phyloP scores from a whole-genome alignment of 192 early-diverging fungal species.

The Mortierella claussenii region DNA sequence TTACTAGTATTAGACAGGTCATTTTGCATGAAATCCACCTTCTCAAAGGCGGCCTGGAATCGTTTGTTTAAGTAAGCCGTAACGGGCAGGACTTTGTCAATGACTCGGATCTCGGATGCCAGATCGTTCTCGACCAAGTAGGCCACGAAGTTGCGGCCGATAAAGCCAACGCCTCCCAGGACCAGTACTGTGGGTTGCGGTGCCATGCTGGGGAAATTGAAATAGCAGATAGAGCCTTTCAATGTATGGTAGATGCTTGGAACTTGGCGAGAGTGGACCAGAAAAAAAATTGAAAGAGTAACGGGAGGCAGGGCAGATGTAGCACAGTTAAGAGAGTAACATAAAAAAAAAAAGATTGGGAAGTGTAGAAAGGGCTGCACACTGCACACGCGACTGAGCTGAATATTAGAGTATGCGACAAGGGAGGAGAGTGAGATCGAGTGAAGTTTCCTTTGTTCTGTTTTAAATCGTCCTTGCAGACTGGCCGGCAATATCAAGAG shows the following conservation, averaged over 20 bases:
- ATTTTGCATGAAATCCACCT: constrained; percentile 81
- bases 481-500: no score
- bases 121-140: constrained; percentile 77
- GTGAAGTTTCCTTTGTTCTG: no score
- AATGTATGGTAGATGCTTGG: not conserved
- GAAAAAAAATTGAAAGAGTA: not conserved
- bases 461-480: no score
- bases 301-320: not conserved
- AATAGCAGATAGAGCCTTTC: not conserved
- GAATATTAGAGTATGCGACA: no score
- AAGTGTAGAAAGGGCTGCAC: not conserved
- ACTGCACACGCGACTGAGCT: no score
- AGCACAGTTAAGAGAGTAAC: not conserved
- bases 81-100: constrained; percentile 83
- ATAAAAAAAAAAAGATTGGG: not conserved
- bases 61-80: constrained; percentile 76
- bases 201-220: constrained; percentile 29
- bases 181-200: constrained; percentile 72
- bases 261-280: not conserved
- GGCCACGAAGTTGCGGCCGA: constrained; percentile 82
- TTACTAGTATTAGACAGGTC: constrained; percentile 81
- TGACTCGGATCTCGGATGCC: constrained; percentile 73
- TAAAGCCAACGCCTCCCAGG: constrained; percentile 88
- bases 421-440: not conserved
- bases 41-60: constrained; percentile 75